phyloP scores from a whole-genome alignment of 2,329 filamentous ascomycete genomes.

The Exophiala spinifera region DNA sequence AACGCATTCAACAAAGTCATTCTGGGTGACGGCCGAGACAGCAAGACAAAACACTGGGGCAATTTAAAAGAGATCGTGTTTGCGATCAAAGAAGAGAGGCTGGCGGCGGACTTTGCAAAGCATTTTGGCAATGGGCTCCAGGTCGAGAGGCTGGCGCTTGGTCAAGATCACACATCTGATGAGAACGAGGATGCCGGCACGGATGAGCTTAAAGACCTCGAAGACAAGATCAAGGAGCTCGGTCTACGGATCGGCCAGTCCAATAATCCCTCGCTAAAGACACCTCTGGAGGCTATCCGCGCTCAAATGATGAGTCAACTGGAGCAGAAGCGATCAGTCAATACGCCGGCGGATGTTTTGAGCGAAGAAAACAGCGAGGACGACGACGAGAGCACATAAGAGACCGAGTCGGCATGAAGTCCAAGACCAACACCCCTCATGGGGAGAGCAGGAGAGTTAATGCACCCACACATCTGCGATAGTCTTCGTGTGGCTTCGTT shows the following conservation, averaged over 20 bases:
- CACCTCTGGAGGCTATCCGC: neutral
- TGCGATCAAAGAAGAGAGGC: slow-evolving; percentile 8
- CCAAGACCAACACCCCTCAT: too few species aligned
- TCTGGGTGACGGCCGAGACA: neutral
- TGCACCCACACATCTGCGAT: too few species aligned
- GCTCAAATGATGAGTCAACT: neutral
- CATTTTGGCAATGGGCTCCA: slow-evolving; percentile 2
- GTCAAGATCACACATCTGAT: neutral
- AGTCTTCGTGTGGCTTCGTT: too few species aligned
- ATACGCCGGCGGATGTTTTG: neutral
- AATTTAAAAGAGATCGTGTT: slow-evolving; percentile 8
- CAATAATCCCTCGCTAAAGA: neutral
- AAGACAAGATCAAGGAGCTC: slow-evolving; percentile 7
- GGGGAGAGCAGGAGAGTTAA: too few species aligned
- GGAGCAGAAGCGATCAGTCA: neutral
- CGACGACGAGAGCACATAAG: neutral
- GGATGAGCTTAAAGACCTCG: neutral
- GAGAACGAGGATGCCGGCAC: slow-evolving; percentile 2
- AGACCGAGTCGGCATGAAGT: neutral
- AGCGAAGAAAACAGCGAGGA: neutral
- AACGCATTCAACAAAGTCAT: slow-evolving; percentile 8
- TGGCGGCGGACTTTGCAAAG: slow-evolving; percentile 5
- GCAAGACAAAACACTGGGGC: neutral
- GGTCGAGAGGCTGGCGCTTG: neutral
- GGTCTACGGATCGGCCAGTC: slow-evolving; percentile 8